phyloP scores from a whole-genome alignment of 2,329 filamentous ascomycete genomes.

The Fusarium phyllophilum region DNA sequence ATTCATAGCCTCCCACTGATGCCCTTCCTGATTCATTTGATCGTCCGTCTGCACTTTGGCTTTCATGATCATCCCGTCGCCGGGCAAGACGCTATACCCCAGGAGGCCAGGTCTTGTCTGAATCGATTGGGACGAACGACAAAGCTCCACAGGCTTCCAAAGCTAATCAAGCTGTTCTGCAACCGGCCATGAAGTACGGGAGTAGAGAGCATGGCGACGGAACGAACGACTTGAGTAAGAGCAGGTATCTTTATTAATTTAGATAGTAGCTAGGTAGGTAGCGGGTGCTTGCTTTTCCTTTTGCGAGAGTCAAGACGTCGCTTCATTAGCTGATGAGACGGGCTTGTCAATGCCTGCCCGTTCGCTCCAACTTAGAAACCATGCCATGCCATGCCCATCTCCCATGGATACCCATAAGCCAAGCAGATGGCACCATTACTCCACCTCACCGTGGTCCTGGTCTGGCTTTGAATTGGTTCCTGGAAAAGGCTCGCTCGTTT shows the following conservation, averaged over 20 bases:
- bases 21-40: slow-evolving; percentile 7
- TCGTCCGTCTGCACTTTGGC: background rate
- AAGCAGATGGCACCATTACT: slow-evolving; percentile 45
- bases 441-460: slow-evolving; percentile 43
- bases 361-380: slow-evolving; percentile 4
- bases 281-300: slow-evolving; percentile 25
- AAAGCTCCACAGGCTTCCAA: slow-evolving; percentile 34
- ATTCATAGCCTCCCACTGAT: background rate
- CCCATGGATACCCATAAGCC: slow-evolving; percentile 31
- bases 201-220: background rate
- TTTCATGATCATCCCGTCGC: slow-evolving; percentile 25
- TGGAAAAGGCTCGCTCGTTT: slow-evolving; percentile 24
- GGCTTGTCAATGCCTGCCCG: slow-evolving; percentile 33
- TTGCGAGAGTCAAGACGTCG: slow-evolving; percentile 20
- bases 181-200: slow-evolving; percentile 30
- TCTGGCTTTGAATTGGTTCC: slow-evolving; percentile 33
- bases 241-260: slow-evolving; percentile 17
- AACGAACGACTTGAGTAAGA: background rate
- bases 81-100: slow-evolving; percentile 37
- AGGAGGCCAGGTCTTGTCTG: slow-evolving; percentile 30
- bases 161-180: slow-evolving; percentile 39
- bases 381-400: slow-evolving; percentile 23
- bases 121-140: slow-evolving; percentile 22
- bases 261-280: slow-evolving; percentile 6
- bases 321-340: slow-evolving; percentile 30